Base-by-base conservation (phyloP, 1,284 basidiomycete species). In the Ustilago xerochloae region DNA sequence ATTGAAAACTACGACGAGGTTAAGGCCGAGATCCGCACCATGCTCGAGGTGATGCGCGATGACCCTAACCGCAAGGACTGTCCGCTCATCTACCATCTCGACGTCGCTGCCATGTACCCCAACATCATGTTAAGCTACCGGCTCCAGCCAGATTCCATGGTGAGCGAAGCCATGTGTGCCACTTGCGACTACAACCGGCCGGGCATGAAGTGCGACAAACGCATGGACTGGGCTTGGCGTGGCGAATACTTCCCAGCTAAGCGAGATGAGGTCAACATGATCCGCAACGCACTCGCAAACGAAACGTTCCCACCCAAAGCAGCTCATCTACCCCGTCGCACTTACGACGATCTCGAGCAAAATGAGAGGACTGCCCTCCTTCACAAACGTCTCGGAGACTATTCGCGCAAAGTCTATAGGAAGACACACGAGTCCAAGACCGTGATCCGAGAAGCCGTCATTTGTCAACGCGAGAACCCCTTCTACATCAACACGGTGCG, bases 101-200 rank as follows among this genome's bases (percentile, higher is more conserved):
- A 99, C 83, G 97, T 99, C 69, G 97, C 97, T 1, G 97, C 97
- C 76, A 99, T 99, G 97, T 99, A 99, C 84, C 97, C 97, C 63
- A 99, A 99, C 86, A 99, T 99, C 90, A 99, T 99, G 97, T 91
- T 99, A 87, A 97, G 94, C 29, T 99, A 99, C 85, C 93, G 97
- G 57, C 89, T 99, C 3, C 97, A 99, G 81, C 97, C 97, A 2
- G 97, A 99, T 85, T 97, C 97, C 1, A 93, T 99, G 85, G 93
- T 98, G 16, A 93, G 96, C 82, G 97, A 99, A 85, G 91, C 95
- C 8, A 92, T 91, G 45, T 99, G 97, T 83, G 97, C 97, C 0
- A 94, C 97, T 6, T 99, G 97, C 86, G 97, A 99, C 86, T 99
- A 92, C 86, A 99, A 99, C 82, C 90, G 95, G 6, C 95, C 96